Evolutionary conservation across 2,329 filamentous ascomycete genomes (phyloP).

Genomic region (Claviceps spartinae): DNA sequence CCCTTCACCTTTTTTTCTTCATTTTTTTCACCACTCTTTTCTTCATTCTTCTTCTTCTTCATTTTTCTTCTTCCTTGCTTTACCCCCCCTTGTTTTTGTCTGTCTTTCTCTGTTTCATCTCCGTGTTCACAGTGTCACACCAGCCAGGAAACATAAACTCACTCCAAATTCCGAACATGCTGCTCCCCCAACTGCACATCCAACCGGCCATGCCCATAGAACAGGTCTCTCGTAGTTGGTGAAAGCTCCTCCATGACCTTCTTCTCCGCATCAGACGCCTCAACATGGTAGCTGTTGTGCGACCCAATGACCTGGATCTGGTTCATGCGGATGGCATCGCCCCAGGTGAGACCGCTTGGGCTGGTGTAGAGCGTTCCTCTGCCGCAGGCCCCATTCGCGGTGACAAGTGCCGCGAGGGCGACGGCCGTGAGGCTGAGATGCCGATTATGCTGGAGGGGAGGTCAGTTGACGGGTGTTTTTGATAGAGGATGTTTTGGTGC

Average conservation of each 20-base stretch:
- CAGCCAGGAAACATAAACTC: not conserved
- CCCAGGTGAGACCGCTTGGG: slow-evolving; percentile 19
- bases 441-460: too few relatives aligned
- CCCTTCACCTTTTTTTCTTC: not conserved
- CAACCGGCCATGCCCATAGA: slow-evolving; percentile 33
- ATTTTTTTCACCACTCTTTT: not conserved
- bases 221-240: slow-evolving; percentile 25
- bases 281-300: slow-evolving; percentile 38
- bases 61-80: too few relatives aligned
- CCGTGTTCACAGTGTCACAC: too few relatives aligned
- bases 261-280: slow-evolving; percentile 27
- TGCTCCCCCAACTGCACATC: slow-evolving; percentile 31
- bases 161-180: slow-evolving; percentile 31
- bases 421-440: too few relatives aligned
- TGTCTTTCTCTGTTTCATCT: not conserved
- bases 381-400: not conserved
- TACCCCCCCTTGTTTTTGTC: not conserved
- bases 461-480: too few relatives aligned
- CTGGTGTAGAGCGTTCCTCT: slow-evolving; percentile 7
- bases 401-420: not conserved
- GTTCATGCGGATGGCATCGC: slow-evolving; percentile 29
- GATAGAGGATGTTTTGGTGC: too few relatives aligned
- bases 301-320: slow-evolving; percentile 37
- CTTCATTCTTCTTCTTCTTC: too few relatives aligned
- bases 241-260: slow-evolving; percentile 24